Evolutionary conservation across 192 early-diverging fungal genomes (phyloP), one percentile per base, ranked within the genome.

Genomic region (Backusella luteola): DNA sequence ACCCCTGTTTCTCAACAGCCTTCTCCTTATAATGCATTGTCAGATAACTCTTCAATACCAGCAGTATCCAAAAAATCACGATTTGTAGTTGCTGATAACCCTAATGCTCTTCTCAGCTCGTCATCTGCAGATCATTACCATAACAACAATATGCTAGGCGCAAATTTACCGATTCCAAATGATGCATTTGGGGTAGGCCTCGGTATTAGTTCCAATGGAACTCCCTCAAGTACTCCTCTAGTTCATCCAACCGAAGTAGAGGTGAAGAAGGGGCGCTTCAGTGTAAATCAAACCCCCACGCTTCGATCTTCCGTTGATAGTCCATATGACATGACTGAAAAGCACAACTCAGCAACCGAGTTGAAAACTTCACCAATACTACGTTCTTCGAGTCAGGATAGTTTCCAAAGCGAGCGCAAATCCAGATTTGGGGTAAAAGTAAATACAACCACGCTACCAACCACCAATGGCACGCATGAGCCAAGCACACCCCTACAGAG

Each of bases 261-360:
- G 39, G 34, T 79, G 36, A 59, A 66, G 68, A 94, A 92, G 68
- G 93, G 93, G 14, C 84, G 93, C 26, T 94, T 94, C 69, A 92
- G 90, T 81, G 90, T 94, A 56, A 79, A 79, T 29, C 73, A 73
- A 14, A 69, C 77, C 1, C 67, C 69, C 6, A 76, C 68, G 6
- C 68, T 52, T 6, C 53, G 56, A 23, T 11, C 56, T 26, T 1
- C 9, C 26, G 12, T 49, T 8, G 75, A 76, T 15, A 21, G 12
- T 63, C 38, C 34, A 4, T 38, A 69, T 12, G 21, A 23, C n/a
- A 7, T 71, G 41, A 71, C 42, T 71, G 70, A 29, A 32, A 44
- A 17, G 7, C 5, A 6, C 26, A 6, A 0, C 26, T 11, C 23
- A 71, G 11, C 26, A 0, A 71, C 6, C 23, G 70, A 71, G 26